Evolutionary conservation across 179 eudicot species (phyloP), one percentile per base, ranked within the genome.

Genomic region (Spergularia azorica): DNA sequence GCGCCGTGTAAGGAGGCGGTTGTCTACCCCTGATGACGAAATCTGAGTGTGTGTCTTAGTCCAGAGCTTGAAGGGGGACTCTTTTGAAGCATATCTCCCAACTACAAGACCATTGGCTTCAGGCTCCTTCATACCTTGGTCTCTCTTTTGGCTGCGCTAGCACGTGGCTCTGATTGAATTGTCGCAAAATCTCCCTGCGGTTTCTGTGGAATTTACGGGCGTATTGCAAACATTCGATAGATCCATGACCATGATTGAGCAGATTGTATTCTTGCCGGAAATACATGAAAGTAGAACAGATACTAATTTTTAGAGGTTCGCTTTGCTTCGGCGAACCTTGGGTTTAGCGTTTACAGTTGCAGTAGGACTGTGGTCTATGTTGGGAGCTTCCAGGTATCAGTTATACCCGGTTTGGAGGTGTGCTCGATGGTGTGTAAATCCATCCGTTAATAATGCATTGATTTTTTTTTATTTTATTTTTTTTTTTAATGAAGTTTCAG

Each of bases 21-120:
- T 79, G 21, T 76, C 88, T 12, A 82, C 90, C 63, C 86, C 83
- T 2, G 90, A 88, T 70, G 79, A 82, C n/a, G 79, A 80, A 10
- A 43, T 80, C 21, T 75, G 79, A 80, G 75, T 17, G 63, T 8
- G 38, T 46, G 9, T 10, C 38, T 26, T 14, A 50, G 54, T 43
- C 71, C 38, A 20, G 10, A 4, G 18, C 21, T 16, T 65, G 39
- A 41, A 46, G 52, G 15, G 15, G 14, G 5, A 1, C 6, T 56
- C 12, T 26, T 48, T 46, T 3, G 8, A 12, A 66, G 36, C 71
- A 7, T 9, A 52, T 59, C 52, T 38, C 17, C 51, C 59, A n/a
- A 15, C 46, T 16, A 51, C 36, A 36, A 7, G 48, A 26, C 18
- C 11, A 8, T 51, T 41, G 9, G 4, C 67, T 14, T 18, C 18